Percentiles rank a stretch among this genome's conserved stretches.
Evolutionary conservation across 148 eudicot genomes (phyloP).

Genomic region (Dysphania ambrosioides): DNA sequence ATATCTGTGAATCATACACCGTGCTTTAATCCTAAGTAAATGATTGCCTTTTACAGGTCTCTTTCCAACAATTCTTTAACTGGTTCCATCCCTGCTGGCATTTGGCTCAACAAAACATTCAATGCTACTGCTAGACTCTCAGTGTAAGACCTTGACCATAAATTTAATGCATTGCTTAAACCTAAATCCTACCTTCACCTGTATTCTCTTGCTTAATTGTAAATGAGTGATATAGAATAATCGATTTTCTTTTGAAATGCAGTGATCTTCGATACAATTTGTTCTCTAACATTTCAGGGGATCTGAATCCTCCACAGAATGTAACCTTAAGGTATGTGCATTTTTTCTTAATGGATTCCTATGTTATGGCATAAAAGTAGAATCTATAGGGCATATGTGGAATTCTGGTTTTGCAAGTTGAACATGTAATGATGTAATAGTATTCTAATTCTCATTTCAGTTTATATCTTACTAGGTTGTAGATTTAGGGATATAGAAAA

Average conservation of each 20-base stretch:
- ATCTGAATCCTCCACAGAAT: conserved; percentile 54
- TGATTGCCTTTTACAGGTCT: conserved; percentile 40
- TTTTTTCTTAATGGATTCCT: background rate
- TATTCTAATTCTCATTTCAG: background rate
- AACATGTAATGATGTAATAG: background rate
- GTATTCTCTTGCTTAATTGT: conserved; percentile 7
- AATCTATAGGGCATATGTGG: background rate
- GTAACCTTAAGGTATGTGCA: conserved; percentile 58
- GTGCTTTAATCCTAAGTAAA: conserved; percentile 1
- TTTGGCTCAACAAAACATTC: conserved; percentile 59
- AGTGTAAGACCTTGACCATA: conserved; percentile 47
- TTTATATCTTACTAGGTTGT: background rate
- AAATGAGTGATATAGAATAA: conserved; percentile 8
- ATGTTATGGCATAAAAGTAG: background rate
- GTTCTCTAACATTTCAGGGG: conserved; percentile 52
- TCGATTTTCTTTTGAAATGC: conserved; percentile 32
- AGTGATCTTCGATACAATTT: conserved; percentile 73
- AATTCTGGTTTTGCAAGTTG: background rate
- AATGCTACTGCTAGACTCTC: conserved; percentile 44
- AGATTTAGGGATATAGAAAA: background rate
- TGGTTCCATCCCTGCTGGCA: conserved; percentile 61
- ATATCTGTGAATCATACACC: background rate
- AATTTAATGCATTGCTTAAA: background rate
- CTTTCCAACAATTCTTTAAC: conserved; percentile 54
- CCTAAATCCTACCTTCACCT: conserved; percentile 3